These are phyloP conservation scores for Spergularia bocconei DNA, from an alignment of 148 eudicot genomes.

Conservation along the genomic window DNA sequence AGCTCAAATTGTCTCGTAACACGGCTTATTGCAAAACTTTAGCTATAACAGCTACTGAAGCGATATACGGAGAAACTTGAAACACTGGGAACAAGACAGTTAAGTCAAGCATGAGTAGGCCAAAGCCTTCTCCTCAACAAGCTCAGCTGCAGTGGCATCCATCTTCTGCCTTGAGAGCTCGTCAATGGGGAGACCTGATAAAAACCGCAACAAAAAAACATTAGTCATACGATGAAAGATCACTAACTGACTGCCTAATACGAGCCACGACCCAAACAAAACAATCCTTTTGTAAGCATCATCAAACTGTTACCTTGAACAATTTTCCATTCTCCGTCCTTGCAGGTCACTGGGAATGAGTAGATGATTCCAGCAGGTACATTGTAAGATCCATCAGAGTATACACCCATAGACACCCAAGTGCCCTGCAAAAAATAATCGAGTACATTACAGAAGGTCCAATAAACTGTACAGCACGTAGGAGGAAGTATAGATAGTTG, in stretches of 20 bases:
- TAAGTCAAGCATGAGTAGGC: conserved; percentile 89
- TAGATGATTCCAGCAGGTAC: conserved; percentile 88
- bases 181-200: conserved; percentile 77
- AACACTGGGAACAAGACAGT: neutral
- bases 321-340: conserved; percentile 78
- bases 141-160: conserved; percentile 90
- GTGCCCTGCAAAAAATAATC: conserved; percentile 51
- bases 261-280: neutral
- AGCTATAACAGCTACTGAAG: conserved; percentile 31
- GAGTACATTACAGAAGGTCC: neutral
- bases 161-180: conserved; percentile 81
- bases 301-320: conserved; percentile 64
- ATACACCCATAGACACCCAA: conserved; percentile 98
- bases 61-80: neutral
- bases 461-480: neutral
- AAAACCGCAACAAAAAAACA: neutral
- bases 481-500: too few species aligned
- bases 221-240: neutral
- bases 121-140: conserved; percentile 80
- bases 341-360: conserved; percentile 93
- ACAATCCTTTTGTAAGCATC: neutral
- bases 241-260: neutral
- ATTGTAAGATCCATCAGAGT: conserved; percentile 97
- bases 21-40: conserved; percentile 58
- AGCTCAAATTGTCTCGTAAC: conserved; percentile 22